These are phyloP conservation scores for Phaeotremella skinneri DNA, from an alignment of 768 basidiomycete genomes.

Conservation along the genomic window DNA sequence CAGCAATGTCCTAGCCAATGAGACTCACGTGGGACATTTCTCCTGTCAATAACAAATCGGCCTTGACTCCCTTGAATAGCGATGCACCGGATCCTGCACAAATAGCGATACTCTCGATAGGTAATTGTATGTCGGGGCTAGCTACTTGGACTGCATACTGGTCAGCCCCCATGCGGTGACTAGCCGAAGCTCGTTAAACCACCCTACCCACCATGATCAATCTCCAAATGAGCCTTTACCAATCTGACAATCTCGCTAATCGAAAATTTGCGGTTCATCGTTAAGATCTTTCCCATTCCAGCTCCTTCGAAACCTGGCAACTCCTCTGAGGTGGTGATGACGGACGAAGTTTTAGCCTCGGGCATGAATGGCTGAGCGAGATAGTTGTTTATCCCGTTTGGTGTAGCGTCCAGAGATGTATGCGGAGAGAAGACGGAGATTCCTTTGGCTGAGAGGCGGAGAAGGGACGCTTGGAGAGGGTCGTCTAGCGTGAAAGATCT, in stretches of 20 bases:
- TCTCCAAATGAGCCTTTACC: conserved; percentile 67
- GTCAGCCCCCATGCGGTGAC: too few species aligned
- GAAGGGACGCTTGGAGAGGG: conserved; percentile 73
- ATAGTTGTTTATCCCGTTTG: conserved; percentile 73
- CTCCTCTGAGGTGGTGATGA: conserved; percentile 24
- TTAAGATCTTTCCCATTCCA: conserved; percentile 69
- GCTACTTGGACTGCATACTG: conserved; percentile 46
- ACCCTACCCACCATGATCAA: conserved; percentile 63
- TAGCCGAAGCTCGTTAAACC: too few species aligned
- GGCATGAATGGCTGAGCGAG: conserved; percentile 23
- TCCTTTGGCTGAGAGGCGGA: conserved; percentile 75
- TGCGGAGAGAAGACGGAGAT: conserved; percentile 86
- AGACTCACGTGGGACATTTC: conserved; percentile 78
- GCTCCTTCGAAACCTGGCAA: conserved; percentile 46
- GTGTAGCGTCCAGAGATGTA: conserved; percentile 78
- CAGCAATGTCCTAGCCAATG: not conserved
- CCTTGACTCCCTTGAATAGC: conserved; percentile 65
- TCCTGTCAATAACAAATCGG: conserved; percentile 88
- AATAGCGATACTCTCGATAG: conserved; percentile 67
- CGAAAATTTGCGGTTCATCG: conserved; percentile 59
- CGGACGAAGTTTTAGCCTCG: conserved; percentile 12
- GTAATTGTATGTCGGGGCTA: conserved; percentile 18
- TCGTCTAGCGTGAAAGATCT: conserved; percentile 72
- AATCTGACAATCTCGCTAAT: conserved; percentile 64
- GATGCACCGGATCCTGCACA: conserved; percentile 78